Percentiles rank a stretch among this genome's conserved stretches.
phyloP scores from a whole-genome alignment of 768 basidiomycete genomes.

The Exidia glandulosa region DNA sequence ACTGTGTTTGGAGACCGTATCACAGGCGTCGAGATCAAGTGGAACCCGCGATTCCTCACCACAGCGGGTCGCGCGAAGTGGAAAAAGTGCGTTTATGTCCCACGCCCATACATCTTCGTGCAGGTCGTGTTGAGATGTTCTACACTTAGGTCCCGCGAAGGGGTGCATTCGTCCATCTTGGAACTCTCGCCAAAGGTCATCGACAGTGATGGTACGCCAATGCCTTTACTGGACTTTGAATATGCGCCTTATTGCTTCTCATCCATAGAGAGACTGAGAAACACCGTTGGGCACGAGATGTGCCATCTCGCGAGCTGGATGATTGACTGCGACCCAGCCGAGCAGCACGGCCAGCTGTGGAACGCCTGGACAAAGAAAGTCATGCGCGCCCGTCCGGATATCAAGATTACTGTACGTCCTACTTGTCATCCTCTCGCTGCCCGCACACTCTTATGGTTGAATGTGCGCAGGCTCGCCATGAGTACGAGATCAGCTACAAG shows the following conservation, averaged over 20 bases:
- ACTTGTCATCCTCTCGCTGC: conserved; percentile 2
- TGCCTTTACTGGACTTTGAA: not conserved
- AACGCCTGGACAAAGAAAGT: conserved; percentile 53
- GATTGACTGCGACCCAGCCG: conserved; percentile 57
- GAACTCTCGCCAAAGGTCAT: conserved; percentile 77
- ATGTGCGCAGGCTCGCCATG: conserved; percentile 45
- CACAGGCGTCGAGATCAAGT: conserved; percentile 41
- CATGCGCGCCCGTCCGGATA: conserved; percentile 56
- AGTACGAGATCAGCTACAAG: conserved; percentile 65
- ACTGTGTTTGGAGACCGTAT: conserved; percentile 43
- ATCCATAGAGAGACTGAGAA: conserved; percentile 57
- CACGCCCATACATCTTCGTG: not conserved
- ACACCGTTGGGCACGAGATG: conserved; percentile 86
- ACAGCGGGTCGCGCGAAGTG: conserved; percentile 65
- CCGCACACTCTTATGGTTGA: conserved; percentile 1
- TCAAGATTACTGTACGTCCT: conserved; percentile 53
- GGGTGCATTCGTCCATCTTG: conserved; percentile 50
- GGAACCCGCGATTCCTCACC: conserved; percentile 54
- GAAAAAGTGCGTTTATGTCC: conserved; percentile 35
- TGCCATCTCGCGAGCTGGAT: conserved; percentile 85
- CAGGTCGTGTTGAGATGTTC: not conserved
- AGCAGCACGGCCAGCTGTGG: conserved; percentile 48
- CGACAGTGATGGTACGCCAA: conserved; percentile 52
- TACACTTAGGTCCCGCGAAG: no score
- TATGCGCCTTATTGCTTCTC: not conserved